phyloP scores from a whole-genome alignment of 139 green algal species.

The Spirogloea muscicola region DNA sequence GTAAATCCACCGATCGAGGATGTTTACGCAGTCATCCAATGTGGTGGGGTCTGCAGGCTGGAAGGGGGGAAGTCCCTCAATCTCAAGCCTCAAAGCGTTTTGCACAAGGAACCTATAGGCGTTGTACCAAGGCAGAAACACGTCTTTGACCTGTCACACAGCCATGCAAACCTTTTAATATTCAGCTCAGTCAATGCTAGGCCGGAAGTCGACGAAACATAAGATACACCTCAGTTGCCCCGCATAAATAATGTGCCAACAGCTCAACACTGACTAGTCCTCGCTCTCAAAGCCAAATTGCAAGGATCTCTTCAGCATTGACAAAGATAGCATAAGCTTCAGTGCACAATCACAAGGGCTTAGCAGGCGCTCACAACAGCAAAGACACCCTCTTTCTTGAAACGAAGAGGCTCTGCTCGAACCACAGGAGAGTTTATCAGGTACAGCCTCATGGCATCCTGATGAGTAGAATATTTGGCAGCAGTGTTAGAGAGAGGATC shows the following conservation, averaged over 20 bases:
- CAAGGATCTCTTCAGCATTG: too few species aligned
- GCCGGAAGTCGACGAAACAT: too few species aligned
- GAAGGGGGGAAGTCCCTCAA: constrained; percentile 58
- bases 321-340: too few species aligned
- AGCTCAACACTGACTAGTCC: too few species aligned
- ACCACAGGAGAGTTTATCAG: constrained; percentile 97
- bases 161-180: too few species aligned
- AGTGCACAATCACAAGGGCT: too few species aligned
- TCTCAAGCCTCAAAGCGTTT: constrained; percentile 75
- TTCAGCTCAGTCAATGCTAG: too few species aligned
- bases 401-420: constrained; percentile 83
- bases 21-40: constrained; percentile 59
- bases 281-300: too few species aligned
- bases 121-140: constrained; percentile 99
- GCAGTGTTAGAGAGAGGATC: too few species aligned
- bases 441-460: constrained; percentile 94
- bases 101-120: constrained; percentile 80
- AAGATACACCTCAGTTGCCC: too few species aligned
- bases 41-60: constrained; percentile 19
- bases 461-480: too few species aligned
- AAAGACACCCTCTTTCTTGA: constrained; percentile 94
- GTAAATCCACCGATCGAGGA: constrained; percentile 87
- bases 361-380: constrained; percentile 61
- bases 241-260: too few species aligned
- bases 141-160: constrained; percentile 80